Evolutionary conservation across 192 early-diverging fungal genomes (phyloP), one percentile per base, ranked within the genome.

Genomic region (Linnemannia exigua): DNA sequence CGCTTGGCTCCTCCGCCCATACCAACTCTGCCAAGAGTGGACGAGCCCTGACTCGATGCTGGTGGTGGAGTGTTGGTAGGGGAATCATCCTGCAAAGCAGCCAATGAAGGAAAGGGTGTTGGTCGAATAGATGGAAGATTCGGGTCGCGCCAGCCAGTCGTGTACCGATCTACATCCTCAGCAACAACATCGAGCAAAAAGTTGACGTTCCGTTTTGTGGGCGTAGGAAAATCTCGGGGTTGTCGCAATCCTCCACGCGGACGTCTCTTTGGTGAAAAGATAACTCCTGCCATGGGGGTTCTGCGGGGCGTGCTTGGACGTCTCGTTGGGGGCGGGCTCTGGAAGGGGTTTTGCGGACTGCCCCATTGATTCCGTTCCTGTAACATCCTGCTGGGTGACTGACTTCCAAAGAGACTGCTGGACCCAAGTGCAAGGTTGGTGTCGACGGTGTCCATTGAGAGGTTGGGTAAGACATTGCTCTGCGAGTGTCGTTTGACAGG

Each of bases 371-470:
- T 19, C 25, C 72, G 73, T 12, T 84, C 82, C 36, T 84, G 82
- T n/a, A 61, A 71, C 37, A 70, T 72, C 67, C 72, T 66, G 35
- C 70, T 69, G 12, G 82, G 82, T 1, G 82, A 84, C 44, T 79
- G 76, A 33, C 46, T 70, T 38, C 82, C 77, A 69, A 75, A 84
- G 2, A 84, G 51, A 71, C 82, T 79, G 67, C 82, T 84, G 15
- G 82, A 79, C 28, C 82, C 82, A n/a, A 84, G 48, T 2, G 82
- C 82, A 28, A 84, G 51, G 8, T 79, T 84, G 20, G 82, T 84
- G 72, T 84, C 82, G 25, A 84, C 82, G 38, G 82, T 84, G 46
- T 79, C 82, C 76, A 84, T 79, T 17, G 82, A 84, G 1, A 84
- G 47, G 33, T 84, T 84, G 2, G 82, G 82, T 22, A 84, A 54